These are phyloP conservation scores for Bonia amplexicaulis DNA, from an alignment of 176 grass and related monocot genomes.

Conservation along the genomic window DNA sequence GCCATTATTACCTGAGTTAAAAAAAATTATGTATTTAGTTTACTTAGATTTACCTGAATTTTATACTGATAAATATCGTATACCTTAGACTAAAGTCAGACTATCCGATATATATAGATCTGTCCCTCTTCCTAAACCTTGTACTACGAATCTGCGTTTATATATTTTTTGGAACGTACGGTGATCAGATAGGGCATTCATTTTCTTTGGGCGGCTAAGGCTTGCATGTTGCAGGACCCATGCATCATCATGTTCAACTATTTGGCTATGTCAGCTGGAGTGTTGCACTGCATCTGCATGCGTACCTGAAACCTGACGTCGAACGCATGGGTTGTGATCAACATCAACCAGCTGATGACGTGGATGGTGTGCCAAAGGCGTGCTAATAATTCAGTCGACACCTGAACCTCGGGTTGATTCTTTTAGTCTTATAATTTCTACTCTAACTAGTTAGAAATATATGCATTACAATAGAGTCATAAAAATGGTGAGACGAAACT, in stretches of 20 bases:
- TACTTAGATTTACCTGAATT: rapidly evolving
- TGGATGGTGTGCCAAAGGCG: not conserved
- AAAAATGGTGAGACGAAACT: too few relatives aligned
- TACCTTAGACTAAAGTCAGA: rapidly evolving
- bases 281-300: not conserved
- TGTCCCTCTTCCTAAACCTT: too few relatives aligned
- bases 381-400: not conserved
- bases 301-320: not conserved
- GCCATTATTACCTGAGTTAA: too few relatives aligned
- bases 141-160: too few relatives aligned
- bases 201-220: not conserved
- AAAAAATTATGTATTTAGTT: too few relatives aligned
- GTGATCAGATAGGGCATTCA: not conserved
- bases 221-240: not conserved
- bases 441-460: too few relatives aligned
- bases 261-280: not conserved
- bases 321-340: not conserved
- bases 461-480: too few relatives aligned
- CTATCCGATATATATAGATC: too few relatives aligned
- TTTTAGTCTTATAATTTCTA: too few relatives aligned
- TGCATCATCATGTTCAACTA: not conserved
- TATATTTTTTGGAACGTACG: too few relatives aligned
- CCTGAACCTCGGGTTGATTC: rapidly evolving
- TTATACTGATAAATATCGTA: too few relatives aligned
- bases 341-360: not conserved